Evolutionary conservation across 2,329 filamentous ascomycete genomes (phyloP), one percentile per base, ranked within the genome.

Genomic region (Huntiella abstrusa): DNA sequence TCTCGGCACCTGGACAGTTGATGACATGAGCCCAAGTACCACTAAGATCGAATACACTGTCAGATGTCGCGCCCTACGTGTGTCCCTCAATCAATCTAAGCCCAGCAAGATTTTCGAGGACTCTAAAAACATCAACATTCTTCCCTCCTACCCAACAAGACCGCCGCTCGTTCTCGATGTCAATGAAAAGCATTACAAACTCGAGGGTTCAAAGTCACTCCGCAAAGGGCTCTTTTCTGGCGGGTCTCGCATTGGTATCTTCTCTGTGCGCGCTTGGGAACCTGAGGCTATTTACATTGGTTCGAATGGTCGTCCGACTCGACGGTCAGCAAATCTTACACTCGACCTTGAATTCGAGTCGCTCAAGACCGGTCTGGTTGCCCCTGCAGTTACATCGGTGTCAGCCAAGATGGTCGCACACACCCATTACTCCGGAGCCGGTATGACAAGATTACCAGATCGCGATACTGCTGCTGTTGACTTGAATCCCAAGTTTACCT

Each of bases 1-100:
- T 8, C 57, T 75, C 48, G 66, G 65, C 5, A 35, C 41, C 28
- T 42, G 36, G 41, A n/a, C 4, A 7, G 10, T 41, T 7, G 36
- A 38, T 42, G 72, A 76, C 52, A 62, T 72, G 53, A 58, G 70
- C 0, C 72, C 72, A 0, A 60, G 67, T 37, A 75, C 73, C 69
- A 64, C 69, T 13, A 61, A 63, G 12, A 60, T 75, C 34, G 64
- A 73, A 54, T 76, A 76, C 55, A 54, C 55, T 41, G 57, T 76
- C 55, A 67, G 67, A 53, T 71, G 68, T 7, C 62, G 68, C 33
- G 57, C 65, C 12, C 55, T 60, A 39, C 47, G 46, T 19, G 55
- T 54, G 53, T 59, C 57, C 49, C 59, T 57, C 47, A 11, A 19
- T 1, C 7, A 13, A 4, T 33, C 12, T 2, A 40, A 44, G 22